Base-by-base conservation (phyloP, 768 basidiomycete species). In the Russula griseocarnosa region DNA sequence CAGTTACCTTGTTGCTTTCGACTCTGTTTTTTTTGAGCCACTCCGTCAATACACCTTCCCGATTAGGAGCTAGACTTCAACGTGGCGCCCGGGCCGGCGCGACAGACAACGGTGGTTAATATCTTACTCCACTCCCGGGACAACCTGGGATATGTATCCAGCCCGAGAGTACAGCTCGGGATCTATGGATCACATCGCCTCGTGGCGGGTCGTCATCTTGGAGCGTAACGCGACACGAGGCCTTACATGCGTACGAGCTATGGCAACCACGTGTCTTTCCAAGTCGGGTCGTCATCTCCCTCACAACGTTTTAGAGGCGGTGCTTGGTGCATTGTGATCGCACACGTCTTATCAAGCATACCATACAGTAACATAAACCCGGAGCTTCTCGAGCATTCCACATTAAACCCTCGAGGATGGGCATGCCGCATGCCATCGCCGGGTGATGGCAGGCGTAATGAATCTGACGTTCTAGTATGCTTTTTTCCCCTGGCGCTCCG, bases 341-440 rank as follows among this genome's bases (percentile, higher is more conserved):
- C 38, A 40, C 32, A 18, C 10, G 20, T 24, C 47, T 49, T 49
- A 49, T 28, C 52, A 47, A 30, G 30, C 30, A 28, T n/a, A n/a
- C n/a, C n/a, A n/a, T 5, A 47, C 7, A 53, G 47, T 46, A 26
- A 34, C 32, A 32, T 46, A 26, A 50, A 26, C 51, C 28, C 16
- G 26, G 18, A 32, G 18, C 49, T 50, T 50, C 46, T 47, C 22
- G 11, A 9, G 24, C 36, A 26, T 11, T 28, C 20, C 51, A 38
- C 8, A 53, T 55, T 38, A 49, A 62, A 49, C 36, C 61, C 61
- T 62, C 61, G n/a, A 49, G 61, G 61, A 38, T 13, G 18, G 36
- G 16, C 36, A 36, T 36, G 13, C 38, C 36, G 36, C 36, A 36
- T 36, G 36, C 32, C 13, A 36, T 3, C 16, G 6, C 6, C 38